Evolutionary conservation across 2,329 filamentous ascomycete genomes (phyloP), one percentile per base, ranked within the genome.

Genomic region (Colletotrichum chrysophilum): DNA sequence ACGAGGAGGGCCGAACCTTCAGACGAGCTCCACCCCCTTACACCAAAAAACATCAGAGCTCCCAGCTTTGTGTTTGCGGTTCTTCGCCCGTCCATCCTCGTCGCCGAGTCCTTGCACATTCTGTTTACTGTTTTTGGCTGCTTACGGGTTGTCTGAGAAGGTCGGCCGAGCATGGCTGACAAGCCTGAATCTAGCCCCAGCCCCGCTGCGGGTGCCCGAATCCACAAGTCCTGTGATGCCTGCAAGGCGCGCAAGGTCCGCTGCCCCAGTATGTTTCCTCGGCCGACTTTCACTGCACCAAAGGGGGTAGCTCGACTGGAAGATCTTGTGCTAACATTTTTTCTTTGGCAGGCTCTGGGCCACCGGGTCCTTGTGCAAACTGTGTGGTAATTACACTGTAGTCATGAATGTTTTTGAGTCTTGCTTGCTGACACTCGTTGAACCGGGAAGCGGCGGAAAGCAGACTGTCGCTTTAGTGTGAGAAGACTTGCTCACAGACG

Each of bases 191-290:
- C 38, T 9, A 73, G 71, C 55, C 30, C 65, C 18, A 28, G 24
- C 8, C 58, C 32, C 32, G 26, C 43, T 52, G 43, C 28, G 26
- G 60, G 48, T 65, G 14, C 66, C 13, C 71, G 71, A 61, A 70
- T 64, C n/a, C 79, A 79, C 71, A 84, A 80, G 75, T 82, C 83
- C 7, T 86, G 85, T 78, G 84, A 86, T 77, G 79, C 80, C 55
- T 86, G 85, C 79, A 85, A 85, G 77, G 73, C 78, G n/a, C 83
- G 85, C 55, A 86, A 86, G 77, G 85, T 86, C 24, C 83, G 84
- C 67, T 86, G 84, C 76, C 80, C 81, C 24, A 81, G 85, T 86
- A 80, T 67, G 81, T 77, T 30, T 34, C 30, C 28, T 32, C 55
- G 16, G 30, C 30, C 30, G 52, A 64, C 26, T 32, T 5, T 30